Evolutionary conservation across 345 rosid species (phyloP).

Genomic region (Melaleuca alternifolia): DNA sequence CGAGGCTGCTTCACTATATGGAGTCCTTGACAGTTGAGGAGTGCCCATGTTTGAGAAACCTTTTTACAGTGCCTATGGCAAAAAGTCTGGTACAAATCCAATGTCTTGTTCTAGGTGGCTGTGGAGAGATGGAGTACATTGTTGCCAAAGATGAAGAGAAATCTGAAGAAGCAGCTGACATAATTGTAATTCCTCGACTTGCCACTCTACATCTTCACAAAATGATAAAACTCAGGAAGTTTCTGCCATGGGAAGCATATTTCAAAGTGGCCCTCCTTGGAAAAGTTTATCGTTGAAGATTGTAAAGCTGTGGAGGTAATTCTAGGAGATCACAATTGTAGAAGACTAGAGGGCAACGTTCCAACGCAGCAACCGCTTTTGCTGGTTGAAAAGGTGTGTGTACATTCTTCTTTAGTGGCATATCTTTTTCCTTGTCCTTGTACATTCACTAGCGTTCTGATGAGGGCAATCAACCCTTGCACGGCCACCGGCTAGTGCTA

Average conservation of each 20-base stretch:
- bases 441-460: too few species aligned
- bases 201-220: neutral
- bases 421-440: neutral
- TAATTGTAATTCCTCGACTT: neutral
- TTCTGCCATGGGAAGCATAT: neutral
- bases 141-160: neutral
- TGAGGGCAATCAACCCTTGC: neutral
- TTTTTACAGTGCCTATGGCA: neutral
- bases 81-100: neutral
- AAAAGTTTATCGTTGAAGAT: neutral
- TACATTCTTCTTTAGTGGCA: neutral
- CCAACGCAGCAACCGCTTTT: rapidly evolving
- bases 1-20: neutral
- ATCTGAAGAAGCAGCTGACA: rapidly evolving
- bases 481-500: too few species aligned
- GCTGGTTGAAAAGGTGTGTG: neutral
- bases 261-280: neutral
- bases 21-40: neutral
- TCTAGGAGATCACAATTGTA: neutral
- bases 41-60: neutral
- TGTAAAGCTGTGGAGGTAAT: neutral
- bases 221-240: neutral
- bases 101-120: neutral
- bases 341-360: neutral
- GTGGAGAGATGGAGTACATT: neutral